These are phyloP conservation scores for Tetracladium setigerum DNA, from an alignment of 495 filamentous ascomycete species.

Conservation along the genomic window DNA sequence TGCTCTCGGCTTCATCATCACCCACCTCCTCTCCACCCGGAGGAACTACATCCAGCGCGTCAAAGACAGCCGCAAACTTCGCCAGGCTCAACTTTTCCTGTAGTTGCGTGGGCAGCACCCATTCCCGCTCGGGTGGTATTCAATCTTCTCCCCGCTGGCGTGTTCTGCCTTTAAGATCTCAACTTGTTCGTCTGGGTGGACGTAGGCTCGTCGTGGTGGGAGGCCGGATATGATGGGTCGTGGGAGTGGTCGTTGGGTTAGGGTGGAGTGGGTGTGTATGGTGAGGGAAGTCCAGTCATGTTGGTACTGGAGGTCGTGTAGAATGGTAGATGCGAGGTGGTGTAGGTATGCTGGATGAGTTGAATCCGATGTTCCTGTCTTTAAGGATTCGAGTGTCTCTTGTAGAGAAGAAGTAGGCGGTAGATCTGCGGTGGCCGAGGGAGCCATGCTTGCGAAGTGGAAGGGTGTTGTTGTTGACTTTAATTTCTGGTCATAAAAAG, in stretches of 20 bases:
- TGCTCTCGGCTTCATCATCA: conserved; percentile 21
- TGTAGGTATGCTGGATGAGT: conserved; percentile 16
- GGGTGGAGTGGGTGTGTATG: conserved; percentile 47
- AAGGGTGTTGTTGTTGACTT: neutral
- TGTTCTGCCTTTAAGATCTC: conserved; percentile 57
- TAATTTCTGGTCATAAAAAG: neutral
- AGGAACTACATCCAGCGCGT: conserved; percentile 52
- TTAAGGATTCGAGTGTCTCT: conserved; percentile 1
- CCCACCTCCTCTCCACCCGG: conserved; percentile 15
- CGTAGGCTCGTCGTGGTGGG: conserved; percentile 79
- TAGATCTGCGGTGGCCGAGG: conserved; percentile 4
- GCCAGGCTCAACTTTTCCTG: conserved; percentile 76
- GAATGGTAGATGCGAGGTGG: conserved; percentile 57
- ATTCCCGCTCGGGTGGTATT: conserved; percentile 58
- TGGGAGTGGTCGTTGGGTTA: conserved; percentile 29
- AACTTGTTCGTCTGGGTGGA: conserved; percentile 89
- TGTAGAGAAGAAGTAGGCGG: conserved; percentile 8
- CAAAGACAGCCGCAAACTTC: conserved; percentile 73
- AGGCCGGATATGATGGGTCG: conserved; percentile 74
- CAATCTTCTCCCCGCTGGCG: conserved; percentile 26
- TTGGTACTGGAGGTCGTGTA: conserved; percentile 77
- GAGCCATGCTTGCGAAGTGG: conserved; percentile 4
- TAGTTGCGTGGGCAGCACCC: conserved; percentile 79
- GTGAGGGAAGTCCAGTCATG: conserved; percentile 75
- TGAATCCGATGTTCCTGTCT: neutral